phyloP scores from a whole-genome alignment of 176 grass and related monocot species.

The Saccharum officinarum region DNA sequence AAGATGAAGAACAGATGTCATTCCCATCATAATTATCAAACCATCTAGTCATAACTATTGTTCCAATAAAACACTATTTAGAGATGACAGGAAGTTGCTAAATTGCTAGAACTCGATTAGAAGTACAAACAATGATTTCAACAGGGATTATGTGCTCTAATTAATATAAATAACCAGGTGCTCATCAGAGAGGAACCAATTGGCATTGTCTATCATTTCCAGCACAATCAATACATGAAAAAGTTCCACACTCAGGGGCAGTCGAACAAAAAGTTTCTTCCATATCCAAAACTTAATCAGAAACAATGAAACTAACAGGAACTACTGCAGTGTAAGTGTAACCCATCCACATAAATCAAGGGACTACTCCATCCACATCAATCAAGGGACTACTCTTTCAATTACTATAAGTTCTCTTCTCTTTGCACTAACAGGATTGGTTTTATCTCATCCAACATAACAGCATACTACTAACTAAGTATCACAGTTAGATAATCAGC shows the following conservation, averaged over 20 bases:
- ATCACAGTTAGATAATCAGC: neutral
- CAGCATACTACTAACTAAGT: neutral
- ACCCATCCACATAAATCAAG: neutral
- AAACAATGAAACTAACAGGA: neutral
- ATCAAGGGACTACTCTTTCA: neutral
- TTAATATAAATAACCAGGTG: neutral
- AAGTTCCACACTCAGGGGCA: neutral
- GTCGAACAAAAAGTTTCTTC: neutral
- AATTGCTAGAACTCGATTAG: neutral
- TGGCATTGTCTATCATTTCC: neutral
- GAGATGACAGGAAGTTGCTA: neutral
- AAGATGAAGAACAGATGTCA: neutral
- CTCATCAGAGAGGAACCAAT: neutral
- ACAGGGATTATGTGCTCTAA: neutral
- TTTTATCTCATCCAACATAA: neutral
- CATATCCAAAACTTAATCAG: neutral
- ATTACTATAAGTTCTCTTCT: neutral
- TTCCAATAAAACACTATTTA: neutral
- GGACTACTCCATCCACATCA: neutral
- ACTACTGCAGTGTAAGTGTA: neutral
- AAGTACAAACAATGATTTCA: neutral
- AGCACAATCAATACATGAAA: neutral
- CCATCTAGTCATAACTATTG: neutral
- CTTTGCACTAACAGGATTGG: no score
- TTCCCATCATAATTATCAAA: conserved; percentile 2